These are phyloP conservation scores for Tricholoma furcatifolium DNA, from an alignment of 768 basidiomycete species.

Conservation along the genomic window DNA sequence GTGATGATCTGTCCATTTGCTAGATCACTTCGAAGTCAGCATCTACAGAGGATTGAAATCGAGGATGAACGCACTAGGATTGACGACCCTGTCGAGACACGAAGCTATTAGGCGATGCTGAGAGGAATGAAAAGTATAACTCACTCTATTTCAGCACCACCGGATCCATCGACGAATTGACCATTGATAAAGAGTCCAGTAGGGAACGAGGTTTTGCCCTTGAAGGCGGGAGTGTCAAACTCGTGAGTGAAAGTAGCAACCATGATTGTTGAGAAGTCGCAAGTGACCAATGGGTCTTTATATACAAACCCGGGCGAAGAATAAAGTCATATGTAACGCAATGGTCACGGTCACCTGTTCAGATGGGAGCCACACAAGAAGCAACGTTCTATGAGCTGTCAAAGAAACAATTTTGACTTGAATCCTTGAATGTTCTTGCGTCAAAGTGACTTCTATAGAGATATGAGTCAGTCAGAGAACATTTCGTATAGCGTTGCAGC, in stretches of 20 bases:
- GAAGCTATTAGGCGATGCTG: constrained; percentile 1
- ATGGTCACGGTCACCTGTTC: constrained; percentile 8
- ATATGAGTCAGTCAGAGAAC: too few species aligned
- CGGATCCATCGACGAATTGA: constrained; percentile 57
- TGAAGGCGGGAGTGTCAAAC: constrained; percentile 53
- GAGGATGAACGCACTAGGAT: constrained; percentile 37
- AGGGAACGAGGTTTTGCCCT: constrained; percentile 54
- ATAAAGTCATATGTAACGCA: not conserved
- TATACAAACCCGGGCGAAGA: not conserved
- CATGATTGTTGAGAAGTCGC: constrained; percentile 21
- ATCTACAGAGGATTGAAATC: not conserved
- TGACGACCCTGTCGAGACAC: constrained; percentile 44
- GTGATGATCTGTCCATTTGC: constrained; percentile 64
- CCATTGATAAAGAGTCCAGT: constrained; percentile 78
- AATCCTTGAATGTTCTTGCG: too few species aligned
- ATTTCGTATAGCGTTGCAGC: too few species aligned
- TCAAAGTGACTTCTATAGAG: too few species aligned
- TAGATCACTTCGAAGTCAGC: constrained; percentile 23
- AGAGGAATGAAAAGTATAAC: constrained; percentile 20
- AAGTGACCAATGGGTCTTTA: not conserved
- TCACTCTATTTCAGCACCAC: constrained; percentile 61
- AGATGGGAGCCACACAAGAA: not conserved
- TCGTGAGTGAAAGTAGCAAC: constrained; percentile 40
- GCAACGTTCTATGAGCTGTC: not conserved
- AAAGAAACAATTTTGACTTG: too few species aligned